Evolutionary conservation across 2,329 filamentous ascomycete species (phyloP), one percentile per base, ranked within the genome.

Genomic region (Endocalyx cinctus): DNA sequence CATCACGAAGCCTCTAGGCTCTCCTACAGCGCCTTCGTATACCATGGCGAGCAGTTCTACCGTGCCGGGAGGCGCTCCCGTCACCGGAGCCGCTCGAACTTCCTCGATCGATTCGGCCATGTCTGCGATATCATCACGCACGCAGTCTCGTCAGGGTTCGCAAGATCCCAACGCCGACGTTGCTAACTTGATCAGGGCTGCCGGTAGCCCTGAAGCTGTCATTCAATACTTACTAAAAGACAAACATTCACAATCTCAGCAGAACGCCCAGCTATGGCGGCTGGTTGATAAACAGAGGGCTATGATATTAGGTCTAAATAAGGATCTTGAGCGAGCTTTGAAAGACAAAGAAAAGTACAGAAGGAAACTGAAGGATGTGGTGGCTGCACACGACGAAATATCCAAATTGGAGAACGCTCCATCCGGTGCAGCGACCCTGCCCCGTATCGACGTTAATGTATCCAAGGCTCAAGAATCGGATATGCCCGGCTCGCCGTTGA

Each of bases 271-370:
- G 58, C 66, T 98, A 51, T 98, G 92, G 92, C 82, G 88, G 31
- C 66, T 98, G 29, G 88, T 98, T 31, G 90, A 97, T 59, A 97
- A 98, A 66, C 92, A 98, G 60, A 76, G 90, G 42, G 80, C 87
- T 12, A 89, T 98, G 80, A 88, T 98, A 34, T 63, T 95, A 14
- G 90, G 89, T 6, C 70, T 98, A 42, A 96, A 97, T 55, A 94
- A 92, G 59, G 92, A 98, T 56, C 68, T 98, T 10, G 90, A 97
- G 60, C 79, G 86, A 33, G 81, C 89, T 1, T 62, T 95, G 44
- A 94, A 94, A 57, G 92, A 97, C 48, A 96, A 96, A 62, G 90
- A 97, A 46, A 83, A 84, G 49, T 97, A 97, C 56, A 80, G 86
- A 50, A 89, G 83, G 59, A 95, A 92, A 60, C 58, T 94, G 27